Conservation (phyloP, 306 rosid genomes). For the Vigna hirtella region DNA sequence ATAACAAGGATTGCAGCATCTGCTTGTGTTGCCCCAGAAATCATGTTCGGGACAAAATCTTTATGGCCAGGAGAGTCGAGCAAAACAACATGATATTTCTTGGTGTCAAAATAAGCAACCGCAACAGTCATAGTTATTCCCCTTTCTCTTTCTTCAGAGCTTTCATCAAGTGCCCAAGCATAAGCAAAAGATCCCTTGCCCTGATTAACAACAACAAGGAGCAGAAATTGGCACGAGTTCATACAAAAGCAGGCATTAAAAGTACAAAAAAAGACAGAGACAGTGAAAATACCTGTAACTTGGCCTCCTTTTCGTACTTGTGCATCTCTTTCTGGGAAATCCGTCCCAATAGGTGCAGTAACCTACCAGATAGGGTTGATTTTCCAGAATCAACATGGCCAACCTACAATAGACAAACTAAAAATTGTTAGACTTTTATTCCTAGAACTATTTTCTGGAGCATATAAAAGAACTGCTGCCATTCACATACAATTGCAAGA, state of each 20-base stretch:
- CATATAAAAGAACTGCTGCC: conserved; percentile 27
- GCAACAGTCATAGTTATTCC: conserved; percentile 99
- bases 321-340: conserved; percentile 94
- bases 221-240: conserved; percentile 29
- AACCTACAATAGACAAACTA: conserved; percentile 69
- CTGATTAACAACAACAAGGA: conserved; percentile 50
- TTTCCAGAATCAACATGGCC: conserved; percentile 99
- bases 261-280: conserved; percentile 37
- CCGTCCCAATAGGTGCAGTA: conserved; percentile 84
- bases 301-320: conserved; percentile 94
- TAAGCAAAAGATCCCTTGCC: conserved; percentile 97
- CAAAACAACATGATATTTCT: conserved; percentile 88
- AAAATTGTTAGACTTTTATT: conserved; percentile 33
- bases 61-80: conserved; percentile 99
- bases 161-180: conserved; percentile 99
- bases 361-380: conserved; percentile 95
- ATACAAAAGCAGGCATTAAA: conserved; percentile 30
- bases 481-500: conserved; percentile 82
- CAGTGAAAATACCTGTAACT: conserved; percentile 64
- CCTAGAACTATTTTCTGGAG: conserved; percentile 32
- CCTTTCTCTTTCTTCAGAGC: conserved; percentile 96
- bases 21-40: conserved; percentile 97
- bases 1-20: conserved; percentile 94
- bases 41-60: conserved; percentile 98
- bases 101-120: conserved; percentile 97